Evolutionary conservation across 2,329 filamentous ascomycete species (phyloP).

Genomic region (Leptographium lundbergii): DNA sequence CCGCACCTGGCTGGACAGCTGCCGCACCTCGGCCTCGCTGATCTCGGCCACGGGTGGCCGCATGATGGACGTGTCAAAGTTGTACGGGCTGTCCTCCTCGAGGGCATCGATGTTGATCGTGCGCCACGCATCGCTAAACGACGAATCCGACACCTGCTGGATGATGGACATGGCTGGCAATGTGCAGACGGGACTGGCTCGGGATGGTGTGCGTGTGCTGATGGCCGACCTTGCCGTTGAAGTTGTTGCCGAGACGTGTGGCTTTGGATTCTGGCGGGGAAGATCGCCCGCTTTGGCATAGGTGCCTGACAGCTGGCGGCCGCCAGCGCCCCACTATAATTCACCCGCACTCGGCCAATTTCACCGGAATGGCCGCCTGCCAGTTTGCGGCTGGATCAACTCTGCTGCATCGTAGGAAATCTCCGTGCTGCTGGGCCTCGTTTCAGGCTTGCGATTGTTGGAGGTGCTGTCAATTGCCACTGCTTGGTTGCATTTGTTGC

Average conservation of each 20-base stretch:
- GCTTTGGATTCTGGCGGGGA: not conserved
- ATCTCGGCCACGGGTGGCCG: constrained; percentile 64
- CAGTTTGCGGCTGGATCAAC: not conserved
- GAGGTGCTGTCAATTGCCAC: too few species aligned
- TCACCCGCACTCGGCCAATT: not conserved
- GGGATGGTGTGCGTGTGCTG: not conserved
- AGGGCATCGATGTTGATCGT: constrained; percentile 91
- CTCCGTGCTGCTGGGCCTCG: too few species aligned
- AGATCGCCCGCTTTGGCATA: not conserved
- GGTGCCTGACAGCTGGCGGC: not conserved
- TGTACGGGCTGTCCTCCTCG: constrained; percentile 77
- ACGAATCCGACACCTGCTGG: constrained; percentile 48
- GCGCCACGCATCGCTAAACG: constrained; percentile 57
- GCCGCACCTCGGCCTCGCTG: constrained; percentile 65
- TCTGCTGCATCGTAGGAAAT: too few species aligned
- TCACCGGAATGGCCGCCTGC: not conserved
- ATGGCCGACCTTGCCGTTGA: not conserved
- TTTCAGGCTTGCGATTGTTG: too few species aligned
- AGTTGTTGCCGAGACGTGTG: not conserved
- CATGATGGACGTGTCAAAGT: constrained; percentile 82
- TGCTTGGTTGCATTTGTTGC: too few species aligned
- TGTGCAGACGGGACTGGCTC: not conserved
- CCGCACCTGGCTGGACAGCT: constrained; percentile 66
- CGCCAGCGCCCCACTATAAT: not conserved
- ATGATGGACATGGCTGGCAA: constrained; percentile 47